phyloP scores from a whole-genome alignment of 2,329 filamentous ascomycete genomes.

The Botrytis pseudocinerea region DNA sequence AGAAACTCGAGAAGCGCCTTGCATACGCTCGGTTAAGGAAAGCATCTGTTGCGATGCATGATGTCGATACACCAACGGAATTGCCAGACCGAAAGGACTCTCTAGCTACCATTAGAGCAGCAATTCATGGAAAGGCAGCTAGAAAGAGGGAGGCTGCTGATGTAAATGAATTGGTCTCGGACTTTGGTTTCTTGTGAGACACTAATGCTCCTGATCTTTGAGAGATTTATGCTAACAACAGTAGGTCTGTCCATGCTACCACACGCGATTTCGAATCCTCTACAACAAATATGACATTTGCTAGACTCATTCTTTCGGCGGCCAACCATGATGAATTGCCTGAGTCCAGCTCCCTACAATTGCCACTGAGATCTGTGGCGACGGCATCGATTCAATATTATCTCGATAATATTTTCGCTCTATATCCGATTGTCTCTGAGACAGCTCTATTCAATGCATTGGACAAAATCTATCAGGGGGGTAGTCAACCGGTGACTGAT shows the following conservation, averaged over 20 bases:
- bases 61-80: slow-evolving; percentile 52
- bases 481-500: slow-evolving; percentile 57
- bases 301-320: slow-evolving; percentile 81
- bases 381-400: slow-evolving; percentile 77
- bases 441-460: slow-evolving; percentile 74
- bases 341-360: slow-evolving; percentile 55
- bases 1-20: slow-evolving; percentile 80
- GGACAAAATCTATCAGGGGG: slow-evolving; percentile 76
- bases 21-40: slow-evolving; percentile 70
- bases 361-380: slow-evolving; percentile 72
- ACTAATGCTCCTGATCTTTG: not conserved
- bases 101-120: slow-evolving; percentile 59
- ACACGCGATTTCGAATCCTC: slow-evolving; percentile 91
- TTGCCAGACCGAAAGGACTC: slow-evolving; percentile 63
- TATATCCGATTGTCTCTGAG: slow-evolving; percentile 83
- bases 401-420: slow-evolving; percentile 74
- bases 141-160: slow-evolving; percentile 73
- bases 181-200: slow-evolving; percentile 84
- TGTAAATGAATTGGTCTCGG: slow-evolving; percentile 88
- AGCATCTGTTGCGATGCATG: slow-evolving; percentile 66
- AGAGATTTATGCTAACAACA: slow-evolving; percentile 22
- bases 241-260: slow-evolving; percentile 87
- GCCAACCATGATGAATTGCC: slow-evolving; percentile 73
- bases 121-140: slow-evolving; percentile 65
- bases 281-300: slow-evolving; percentile 87